Evolutionary conservation across 768 basidiomycete species (phyloP).

Genomic region (Russula vinacea): DNA sequence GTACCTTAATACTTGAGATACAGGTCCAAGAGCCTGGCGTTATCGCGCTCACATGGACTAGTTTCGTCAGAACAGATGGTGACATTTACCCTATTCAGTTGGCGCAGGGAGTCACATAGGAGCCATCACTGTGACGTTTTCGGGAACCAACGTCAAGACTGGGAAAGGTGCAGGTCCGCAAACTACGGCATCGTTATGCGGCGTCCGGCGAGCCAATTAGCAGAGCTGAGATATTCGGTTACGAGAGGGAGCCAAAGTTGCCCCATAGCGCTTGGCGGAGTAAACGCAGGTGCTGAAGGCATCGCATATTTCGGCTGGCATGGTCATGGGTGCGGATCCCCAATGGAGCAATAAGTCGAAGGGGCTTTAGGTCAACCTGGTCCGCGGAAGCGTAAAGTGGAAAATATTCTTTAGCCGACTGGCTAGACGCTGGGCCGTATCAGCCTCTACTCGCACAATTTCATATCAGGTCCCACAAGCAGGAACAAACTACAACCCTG

Average conservation of each 20-base stretch:
- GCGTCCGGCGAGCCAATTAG: background rate
- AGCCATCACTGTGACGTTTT: background rate
- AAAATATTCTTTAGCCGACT: background rate
- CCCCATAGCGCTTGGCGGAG: background rate
- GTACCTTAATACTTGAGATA: conserved; percentile 24
- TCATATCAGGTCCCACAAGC: conserved; percentile 15
- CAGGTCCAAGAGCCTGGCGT: conserved; percentile 15
- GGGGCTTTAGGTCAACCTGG: no score
- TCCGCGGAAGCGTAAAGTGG: background rate
- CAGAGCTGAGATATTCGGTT: conserved; percentile 4
- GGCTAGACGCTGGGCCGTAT: background rate
- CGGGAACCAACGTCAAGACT: background rate
- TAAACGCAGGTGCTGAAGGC: no score
- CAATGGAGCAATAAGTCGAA: background rate
- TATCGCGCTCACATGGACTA: conserved; percentile 12
- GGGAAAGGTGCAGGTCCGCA: conserved; percentile 1
- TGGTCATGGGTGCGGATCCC: background rate
- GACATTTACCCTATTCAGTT: conserved; percentile 26
- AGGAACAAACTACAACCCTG: background rate
- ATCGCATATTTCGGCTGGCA: background rate
- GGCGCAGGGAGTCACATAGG: conserved; percentile 15
- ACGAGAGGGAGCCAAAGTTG: background rate
- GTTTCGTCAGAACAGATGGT: conserved; percentile 8
- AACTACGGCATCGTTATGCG: conserved; percentile 21
- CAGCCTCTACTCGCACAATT: background rate